Conservation (phyloP, 1,284 basidiomycete species). For the Waitea zeae region DNA sequence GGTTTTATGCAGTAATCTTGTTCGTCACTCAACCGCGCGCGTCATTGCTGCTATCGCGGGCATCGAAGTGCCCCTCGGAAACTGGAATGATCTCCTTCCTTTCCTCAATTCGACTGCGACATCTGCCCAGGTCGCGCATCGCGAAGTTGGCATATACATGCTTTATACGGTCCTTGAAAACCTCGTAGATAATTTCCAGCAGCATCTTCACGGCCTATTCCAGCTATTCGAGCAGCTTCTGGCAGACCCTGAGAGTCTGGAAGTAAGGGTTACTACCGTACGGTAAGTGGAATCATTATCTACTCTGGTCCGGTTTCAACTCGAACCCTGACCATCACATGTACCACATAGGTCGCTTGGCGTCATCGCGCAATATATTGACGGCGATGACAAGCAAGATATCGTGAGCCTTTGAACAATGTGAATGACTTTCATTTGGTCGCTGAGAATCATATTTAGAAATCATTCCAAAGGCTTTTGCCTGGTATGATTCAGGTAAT, state of each 20-base stretch:
- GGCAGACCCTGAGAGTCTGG: conserved; percentile 74
- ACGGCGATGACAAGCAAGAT: conserved; percentile 74
- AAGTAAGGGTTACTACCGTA: conserved; percentile 89
- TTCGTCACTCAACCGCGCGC: conserved; percentile 81
- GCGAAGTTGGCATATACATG: conserved; percentile 86
- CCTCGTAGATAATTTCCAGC: conserved; percentile 77
- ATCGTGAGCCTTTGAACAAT: no score
- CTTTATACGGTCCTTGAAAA: conserved; percentile 87
- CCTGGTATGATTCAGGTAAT: conserved; percentile 87
- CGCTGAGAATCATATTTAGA: conserved; percentile 22
- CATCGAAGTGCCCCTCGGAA: conserved; percentile 69
- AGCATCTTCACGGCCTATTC: conserved; percentile 68
- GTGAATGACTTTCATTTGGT: conserved; percentile 6
- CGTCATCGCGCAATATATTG: conserved; percentile 88
- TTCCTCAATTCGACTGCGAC: conserved; percentile 74
- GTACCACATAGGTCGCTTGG: conserved; percentile 76
- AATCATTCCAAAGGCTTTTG: conserved; percentile 80
- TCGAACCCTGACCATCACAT: no score
- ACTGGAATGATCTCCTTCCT: conserved; percentile 82
- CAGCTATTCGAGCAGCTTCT: conserved; percentile 71
- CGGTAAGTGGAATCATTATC: no score
- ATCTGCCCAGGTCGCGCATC: conserved; percentile 55
- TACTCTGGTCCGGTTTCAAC: not conserved
- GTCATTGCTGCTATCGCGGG: conserved; percentile 89
- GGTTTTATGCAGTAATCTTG: conserved; percentile 54